Base-by-base conservation (phyloP, 805 yeast species). In the Candida ascalaphidarum region DNA sequence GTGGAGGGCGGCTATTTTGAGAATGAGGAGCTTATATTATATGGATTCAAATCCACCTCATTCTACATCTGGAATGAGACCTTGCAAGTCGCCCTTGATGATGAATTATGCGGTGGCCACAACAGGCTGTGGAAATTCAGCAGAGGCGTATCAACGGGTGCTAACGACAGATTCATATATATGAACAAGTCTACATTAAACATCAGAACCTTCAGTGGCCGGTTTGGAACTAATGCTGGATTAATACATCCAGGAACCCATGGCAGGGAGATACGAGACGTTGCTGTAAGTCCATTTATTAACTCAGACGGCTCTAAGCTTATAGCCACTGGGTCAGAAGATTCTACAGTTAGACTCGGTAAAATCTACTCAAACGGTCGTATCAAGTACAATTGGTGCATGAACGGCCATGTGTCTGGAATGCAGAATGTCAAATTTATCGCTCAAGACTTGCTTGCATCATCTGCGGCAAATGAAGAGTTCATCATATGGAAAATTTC, bases 371-470 rank as follows among this genome's bases (percentile, higher is more conserved):
- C 28, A 0, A 41, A 44, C 13, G 84, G 85, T 1, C 34, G 40
- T 0, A 37, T 81, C 2, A 42, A 45, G 7, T 65, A 63, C 21
- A 55, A 52, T 18, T 75, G 84, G 79, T 66, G 81, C 3, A 65
- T 78, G 46, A 71, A 89, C 49, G 72, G 74, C 32, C 98, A 92
- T 50, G 80, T 85, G 4, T 84, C 96, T 2, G 97, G 97, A 1
- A 54, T 92, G 26, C 97, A 89, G 50, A 68, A 73, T 14, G 66
- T 82, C 11, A 74, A 72, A 32, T 72, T 83, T 30, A 59, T 86
- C 21, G 69, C 66, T 38, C 58, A 70, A 0, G 61, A 50, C 3
- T 49, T 19, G 55, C 58, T 40, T 37, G 78, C 40, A 50, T 55
- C 61, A 33, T 70, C 83, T 2, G 81, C 88, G 14, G 94, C 95